Percentiles rank a stretch among this genome's conserved stretches.
phyloP scores from a whole-genome alignment of 73 alveolate species.

The Blepharisma japonicum region DNA sequence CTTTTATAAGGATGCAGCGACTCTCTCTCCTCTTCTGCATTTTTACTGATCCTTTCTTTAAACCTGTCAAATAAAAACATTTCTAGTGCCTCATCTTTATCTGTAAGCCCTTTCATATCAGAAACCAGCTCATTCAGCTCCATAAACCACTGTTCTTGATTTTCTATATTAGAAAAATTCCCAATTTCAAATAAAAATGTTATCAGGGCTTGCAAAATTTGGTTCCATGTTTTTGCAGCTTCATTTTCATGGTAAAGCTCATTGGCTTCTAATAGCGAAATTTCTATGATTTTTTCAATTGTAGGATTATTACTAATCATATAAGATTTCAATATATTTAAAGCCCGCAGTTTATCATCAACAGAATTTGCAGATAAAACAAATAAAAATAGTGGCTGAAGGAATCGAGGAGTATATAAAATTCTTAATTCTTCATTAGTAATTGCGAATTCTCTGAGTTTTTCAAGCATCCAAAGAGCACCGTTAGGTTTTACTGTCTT shows the following conservation, averaged over 20 bases:
- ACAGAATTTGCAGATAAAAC: background rate
- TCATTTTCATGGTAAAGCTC: background rate
- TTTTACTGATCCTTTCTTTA: background rate
- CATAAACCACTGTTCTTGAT: background rate
- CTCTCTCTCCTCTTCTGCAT: background rate
- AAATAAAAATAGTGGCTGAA: background rate
- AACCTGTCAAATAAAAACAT: conserved; percentile 13
- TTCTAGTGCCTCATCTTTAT: background rate
- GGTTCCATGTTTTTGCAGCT: background rate
- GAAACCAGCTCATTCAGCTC: background rate
- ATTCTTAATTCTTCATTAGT: background rate
- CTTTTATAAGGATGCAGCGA: conserved; percentile 23
- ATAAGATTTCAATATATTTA: background rate
- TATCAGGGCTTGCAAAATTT: conserved; percentile 2
- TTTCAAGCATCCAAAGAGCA: conserved; percentile 1
- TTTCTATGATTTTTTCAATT: background rate
- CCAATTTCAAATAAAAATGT: background rate
- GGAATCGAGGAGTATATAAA: background rate
- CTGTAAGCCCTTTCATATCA: background rate
- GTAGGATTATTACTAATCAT: background rate
- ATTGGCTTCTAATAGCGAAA: background rate
- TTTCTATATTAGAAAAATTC: background rate
- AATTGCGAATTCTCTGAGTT: background rate
- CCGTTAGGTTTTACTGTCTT: background rate
- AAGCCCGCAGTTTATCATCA: background rate